Evolutionary conservation across 1,284 basidiomycete genomes (phyloP).

Genomic region (Papiliotrema nemorosa): DNA sequence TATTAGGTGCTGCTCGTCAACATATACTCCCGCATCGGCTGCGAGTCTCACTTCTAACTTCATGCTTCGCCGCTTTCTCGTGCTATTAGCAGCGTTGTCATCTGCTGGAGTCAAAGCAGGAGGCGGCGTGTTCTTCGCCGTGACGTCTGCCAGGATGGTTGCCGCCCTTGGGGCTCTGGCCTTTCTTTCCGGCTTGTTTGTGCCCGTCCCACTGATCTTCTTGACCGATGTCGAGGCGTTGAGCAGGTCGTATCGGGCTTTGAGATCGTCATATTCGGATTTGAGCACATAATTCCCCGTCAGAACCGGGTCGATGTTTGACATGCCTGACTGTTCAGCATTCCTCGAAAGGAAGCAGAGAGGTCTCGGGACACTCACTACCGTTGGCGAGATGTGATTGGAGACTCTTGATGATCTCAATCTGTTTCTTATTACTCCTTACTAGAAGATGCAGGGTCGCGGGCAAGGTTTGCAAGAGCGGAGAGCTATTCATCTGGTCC

Average conservation of each 20-base stretch:
- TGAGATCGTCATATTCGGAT: constrained; percentile 37
- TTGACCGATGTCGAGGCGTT: constrained; percentile 8
- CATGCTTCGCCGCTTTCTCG: constrained; percentile 37
- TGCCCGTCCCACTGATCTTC: background rate
- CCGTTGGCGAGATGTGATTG: constrained; percentile 8
- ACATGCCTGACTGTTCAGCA: background rate
- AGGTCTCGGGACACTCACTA: background rate
- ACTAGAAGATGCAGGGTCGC: constrained; percentile 29
- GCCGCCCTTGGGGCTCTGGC: background rate
- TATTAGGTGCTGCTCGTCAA: constrained; percentile 36
- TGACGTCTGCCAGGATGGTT: background rate
- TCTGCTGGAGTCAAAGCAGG: background rate
- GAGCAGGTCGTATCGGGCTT: constrained; percentile 35
- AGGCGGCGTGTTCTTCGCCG: background rate
- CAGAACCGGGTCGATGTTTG: constrained; percentile 20
- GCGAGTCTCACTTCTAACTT: constrained; percentile 38
- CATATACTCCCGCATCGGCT: background rate
- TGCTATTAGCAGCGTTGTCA: constrained; percentile 4
- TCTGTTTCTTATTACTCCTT: constrained; percentile 32
- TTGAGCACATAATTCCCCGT: constrained; percentile 25
- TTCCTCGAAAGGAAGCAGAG: background rate
- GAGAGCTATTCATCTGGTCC: constrained; percentile 29
- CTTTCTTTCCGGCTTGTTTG: background rate
- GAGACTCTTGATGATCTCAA: constrained; percentile 31
- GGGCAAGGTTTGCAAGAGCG: constrained; percentile 26